These are phyloP conservation scores for Boletus rubroflammeus DNA, from an alignment of 768 basidiomycete genomes.

Conservation along the genomic window DNA sequence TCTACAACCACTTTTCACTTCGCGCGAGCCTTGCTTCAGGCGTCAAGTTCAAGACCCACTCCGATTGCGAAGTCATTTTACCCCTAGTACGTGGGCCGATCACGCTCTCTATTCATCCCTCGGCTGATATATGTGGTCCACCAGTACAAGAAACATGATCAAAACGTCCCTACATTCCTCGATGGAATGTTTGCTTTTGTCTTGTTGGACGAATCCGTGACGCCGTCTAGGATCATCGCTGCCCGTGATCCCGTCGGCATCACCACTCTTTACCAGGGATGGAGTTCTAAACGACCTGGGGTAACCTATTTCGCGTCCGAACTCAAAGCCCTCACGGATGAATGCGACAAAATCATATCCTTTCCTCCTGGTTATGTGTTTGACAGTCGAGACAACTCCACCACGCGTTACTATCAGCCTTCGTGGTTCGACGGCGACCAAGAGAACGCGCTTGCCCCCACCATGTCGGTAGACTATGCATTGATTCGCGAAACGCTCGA, in stretches of 20 bases:
- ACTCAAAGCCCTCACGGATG: conserved; percentile 84
- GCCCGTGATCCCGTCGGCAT: conserved; percentile 97
- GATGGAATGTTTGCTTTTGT: conserved; percentile 99
- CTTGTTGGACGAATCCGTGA: conserved; percentile 87
- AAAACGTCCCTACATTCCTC: conserved; percentile 69
- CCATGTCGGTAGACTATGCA: conserved; percentile 58
- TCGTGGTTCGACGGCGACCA: conserved; percentile 86
- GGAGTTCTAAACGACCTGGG: conserved; percentile 78
- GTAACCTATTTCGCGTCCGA: conserved; percentile 93
- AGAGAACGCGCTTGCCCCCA: conserved; percentile 56
- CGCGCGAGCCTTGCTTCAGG: conserved; percentile 59
- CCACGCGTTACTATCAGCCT: conserved; percentile 83
- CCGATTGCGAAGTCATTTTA: conserved; percentile 96
- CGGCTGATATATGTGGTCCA: neutral
- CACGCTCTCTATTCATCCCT: neutral
- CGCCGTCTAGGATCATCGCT: conserved; percentile 88
- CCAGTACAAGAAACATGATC: conserved; percentile 83
- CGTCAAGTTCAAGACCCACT: conserved; percentile 91
- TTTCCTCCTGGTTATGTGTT: conserved; percentile 98
- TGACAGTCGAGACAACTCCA: conserved; percentile 77
- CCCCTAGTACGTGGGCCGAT: conserved; percentile 60
- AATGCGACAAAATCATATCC: conserved; percentile 91
- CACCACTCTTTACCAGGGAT: conserved; percentile 98
- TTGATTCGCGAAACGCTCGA: conserved; percentile 80
- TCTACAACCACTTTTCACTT: conserved; percentile 92